phyloP scores from a whole-genome alignment of 2,329 filamentous ascomycete species.

The Aureobasidium uvarum region DNA sequence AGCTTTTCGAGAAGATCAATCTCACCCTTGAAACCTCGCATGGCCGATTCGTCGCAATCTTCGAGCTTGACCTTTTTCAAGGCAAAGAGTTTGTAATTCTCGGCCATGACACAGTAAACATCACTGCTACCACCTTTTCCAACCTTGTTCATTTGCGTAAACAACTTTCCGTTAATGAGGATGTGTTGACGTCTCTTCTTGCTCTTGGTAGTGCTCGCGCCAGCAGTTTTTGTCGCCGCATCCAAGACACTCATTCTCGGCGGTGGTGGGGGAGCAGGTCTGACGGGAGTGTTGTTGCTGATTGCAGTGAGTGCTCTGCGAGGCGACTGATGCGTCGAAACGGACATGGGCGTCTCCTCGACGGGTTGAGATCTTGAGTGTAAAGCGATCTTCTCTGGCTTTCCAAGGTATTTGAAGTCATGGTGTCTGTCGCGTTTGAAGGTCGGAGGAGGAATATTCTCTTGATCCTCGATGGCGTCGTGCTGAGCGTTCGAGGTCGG shows the following conservation, averaged over 20 bases:
- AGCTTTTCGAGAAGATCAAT: slow-evolving; percentile 86
- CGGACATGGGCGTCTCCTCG: slow-evolving; percentile 43
- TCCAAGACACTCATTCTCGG: slow-evolving; percentile 98
- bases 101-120: slow-evolving; percentile 94
- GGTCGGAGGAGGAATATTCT: slow-evolving; percentile 74
- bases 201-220: slow-evolving; percentile 71
- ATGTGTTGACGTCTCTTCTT: slow-evolving; percentile 78
- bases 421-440: slow-evolving; percentile 63
- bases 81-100: slow-evolving; percentile 94
- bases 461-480: slow-evolving; percentile 70
- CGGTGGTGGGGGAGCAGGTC: slow-evolving; percentile 73
- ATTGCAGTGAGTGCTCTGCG: slow-evolving; percentile 52
- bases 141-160: slow-evolving; percentile 84
- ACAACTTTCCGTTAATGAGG: slow-evolving; percentile 85
- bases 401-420: slow-evolving; percentile 56
- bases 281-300: slow-evolving; percentile 66
- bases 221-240: slow-evolving; percentile 78
- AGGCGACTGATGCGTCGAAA: slow-evolving; percentile 36
- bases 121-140: slow-evolving; percentile 91
- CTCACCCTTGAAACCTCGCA: slow-evolving; percentile 89
- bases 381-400: slow-evolving; percentile 54
- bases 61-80: slow-evolving; percentile 90
- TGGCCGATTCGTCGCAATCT: slow-evolving; percentile 77
- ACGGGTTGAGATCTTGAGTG: slow-evolving; percentile 46
- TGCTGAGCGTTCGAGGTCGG: slow-evolving; percentile 53